Evolutionary conservation across 305 asterid species (phyloP).

Genomic region (Petunia hybrid): DNA sequence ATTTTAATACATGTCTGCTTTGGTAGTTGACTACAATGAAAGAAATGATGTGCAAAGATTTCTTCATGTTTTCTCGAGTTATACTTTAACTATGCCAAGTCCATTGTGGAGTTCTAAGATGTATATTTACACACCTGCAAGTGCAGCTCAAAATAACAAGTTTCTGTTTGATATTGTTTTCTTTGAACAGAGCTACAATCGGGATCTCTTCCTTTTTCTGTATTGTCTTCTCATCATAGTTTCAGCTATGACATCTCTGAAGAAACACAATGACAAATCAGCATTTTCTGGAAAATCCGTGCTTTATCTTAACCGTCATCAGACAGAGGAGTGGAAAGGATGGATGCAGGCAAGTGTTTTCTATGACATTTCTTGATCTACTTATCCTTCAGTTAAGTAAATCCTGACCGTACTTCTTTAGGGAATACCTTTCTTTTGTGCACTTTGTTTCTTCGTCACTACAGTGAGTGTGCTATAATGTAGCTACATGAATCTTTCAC

Average conservation of each 20-base stretch:
- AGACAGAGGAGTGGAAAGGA: constrained; percentile 99
- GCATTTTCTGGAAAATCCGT: constrained; percentile 81
- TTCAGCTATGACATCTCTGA: constrained; percentile 88
- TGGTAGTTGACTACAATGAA: constrained; percentile 7
- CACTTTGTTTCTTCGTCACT: background rate
- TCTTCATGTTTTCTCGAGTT: constrained; percentile 7
- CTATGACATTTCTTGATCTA: background rate
- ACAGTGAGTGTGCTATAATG: background rate
- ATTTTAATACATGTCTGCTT: constrained; percentile 5
- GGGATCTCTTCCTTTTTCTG: constrained; percentile 86
- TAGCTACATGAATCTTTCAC: background rate
- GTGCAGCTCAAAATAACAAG: constrained; percentile 25
- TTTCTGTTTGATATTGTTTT: constrained; percentile 36
- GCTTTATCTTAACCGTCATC: constrained; percentile 94
- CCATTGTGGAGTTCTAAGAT: constrained; percentile 14
- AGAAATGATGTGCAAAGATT: background rate
- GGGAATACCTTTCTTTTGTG: constrained; percentile 18
- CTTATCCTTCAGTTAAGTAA: constrained; percentile 22
- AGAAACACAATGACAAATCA: constrained; percentile 89
- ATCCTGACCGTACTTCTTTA: constrained; percentile 3
- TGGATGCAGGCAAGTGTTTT: constrained; percentile 88
- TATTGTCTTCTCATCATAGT: constrained; percentile 82
- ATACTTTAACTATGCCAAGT: background rate
- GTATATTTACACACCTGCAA: background rate
- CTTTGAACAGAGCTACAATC: constrained; percentile 84